phyloP scores from a whole-genome alignment of 768 basidiomycete species.

The Multifurca ochricompacta region DNA sequence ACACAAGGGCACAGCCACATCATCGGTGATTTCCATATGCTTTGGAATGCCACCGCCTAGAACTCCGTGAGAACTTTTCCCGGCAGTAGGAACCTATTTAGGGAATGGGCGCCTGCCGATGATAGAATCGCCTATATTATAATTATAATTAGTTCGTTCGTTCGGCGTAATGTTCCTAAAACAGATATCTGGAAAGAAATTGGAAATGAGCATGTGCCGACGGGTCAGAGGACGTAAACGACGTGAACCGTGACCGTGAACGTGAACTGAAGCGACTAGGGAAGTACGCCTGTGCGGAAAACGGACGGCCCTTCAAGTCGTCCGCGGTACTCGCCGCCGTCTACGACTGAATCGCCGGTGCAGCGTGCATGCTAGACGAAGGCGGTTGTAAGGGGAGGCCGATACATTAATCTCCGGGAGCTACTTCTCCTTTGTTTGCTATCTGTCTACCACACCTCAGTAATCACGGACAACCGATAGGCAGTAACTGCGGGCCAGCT shows the following conservation, averaged over 20 bases:
- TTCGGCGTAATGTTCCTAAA: neutral
- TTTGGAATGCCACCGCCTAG: neutral
- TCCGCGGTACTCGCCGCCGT: neutral
- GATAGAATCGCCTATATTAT: neutral
- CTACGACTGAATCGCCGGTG: slow-evolving; percentile 1
- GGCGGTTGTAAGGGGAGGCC: neutral
- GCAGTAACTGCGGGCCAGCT: neutral
- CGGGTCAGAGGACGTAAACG: neutral
- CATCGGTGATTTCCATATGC: neutral
- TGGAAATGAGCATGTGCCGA: neutral
- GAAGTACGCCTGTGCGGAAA: neutral
- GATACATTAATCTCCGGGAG: neutral
- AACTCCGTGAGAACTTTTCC: neutral
- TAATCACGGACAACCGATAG: neutral
- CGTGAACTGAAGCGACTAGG: neutral
- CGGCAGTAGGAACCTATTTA: slow-evolving; percentile 9
- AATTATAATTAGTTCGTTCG: too few relatives aligned
- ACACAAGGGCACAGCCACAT: slow-evolving; percentile 15
- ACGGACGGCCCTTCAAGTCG: neutral
- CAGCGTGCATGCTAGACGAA: neutral
- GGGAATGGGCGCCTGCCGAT: neutral
- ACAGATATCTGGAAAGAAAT: neutral
- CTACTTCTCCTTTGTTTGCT: neutral
- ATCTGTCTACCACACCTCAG: neutral
- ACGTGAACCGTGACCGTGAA: too few relatives aligned